Evolutionary conservation across 163 green algal genomes (phyloP).

Genomic region (Chlorella variabilis): DNA sequence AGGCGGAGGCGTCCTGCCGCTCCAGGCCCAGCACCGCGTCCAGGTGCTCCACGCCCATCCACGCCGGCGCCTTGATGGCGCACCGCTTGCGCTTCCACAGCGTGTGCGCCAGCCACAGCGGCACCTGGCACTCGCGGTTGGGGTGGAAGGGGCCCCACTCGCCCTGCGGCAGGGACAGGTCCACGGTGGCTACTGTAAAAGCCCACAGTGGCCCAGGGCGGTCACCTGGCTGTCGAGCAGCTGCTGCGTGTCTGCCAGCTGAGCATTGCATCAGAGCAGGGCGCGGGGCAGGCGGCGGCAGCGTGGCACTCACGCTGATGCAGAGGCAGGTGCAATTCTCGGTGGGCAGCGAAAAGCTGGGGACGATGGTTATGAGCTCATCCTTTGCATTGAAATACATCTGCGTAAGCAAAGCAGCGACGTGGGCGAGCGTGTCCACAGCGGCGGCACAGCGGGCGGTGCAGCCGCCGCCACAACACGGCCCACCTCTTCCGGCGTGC

Average conservation of each 20-base stretch:
- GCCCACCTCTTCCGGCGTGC: constrained; percentile 34
- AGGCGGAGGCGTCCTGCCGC: constrained; percentile 63
- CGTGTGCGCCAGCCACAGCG: constrained; percentile 85
- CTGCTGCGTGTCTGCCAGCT: no score
- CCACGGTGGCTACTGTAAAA: constrained; percentile 57
- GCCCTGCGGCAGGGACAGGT: constrained; percentile 58
- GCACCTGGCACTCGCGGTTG: constrained; percentile 79
- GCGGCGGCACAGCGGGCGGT: neutral
- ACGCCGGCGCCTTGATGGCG: constrained; percentile 78
- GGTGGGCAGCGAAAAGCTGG: constrained; percentile 79
- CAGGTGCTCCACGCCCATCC: constrained; percentile 75
- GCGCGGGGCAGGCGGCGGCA: no score
- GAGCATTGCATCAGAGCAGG: no score
- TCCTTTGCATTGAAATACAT: constrained; percentile 78
- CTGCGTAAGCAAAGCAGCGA: constrained; percentile 19
- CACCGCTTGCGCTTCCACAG: constrained; percentile 85
- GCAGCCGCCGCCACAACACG: neutral
- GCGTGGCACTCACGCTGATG: constrained; percentile 64
- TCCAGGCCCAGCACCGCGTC: constrained; percentile 74
- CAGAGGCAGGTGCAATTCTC: constrained; percentile 60
- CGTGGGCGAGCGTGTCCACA: neutral
- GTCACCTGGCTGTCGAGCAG: no score
- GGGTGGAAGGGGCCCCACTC: constrained; percentile 85
- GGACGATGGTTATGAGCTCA: constrained; percentile 83
- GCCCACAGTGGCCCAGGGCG: neutral